phyloP scores from a whole-genome alignment of 2,329 filamentous ascomycete species.

The Phialocephala subalpina region DNA sequence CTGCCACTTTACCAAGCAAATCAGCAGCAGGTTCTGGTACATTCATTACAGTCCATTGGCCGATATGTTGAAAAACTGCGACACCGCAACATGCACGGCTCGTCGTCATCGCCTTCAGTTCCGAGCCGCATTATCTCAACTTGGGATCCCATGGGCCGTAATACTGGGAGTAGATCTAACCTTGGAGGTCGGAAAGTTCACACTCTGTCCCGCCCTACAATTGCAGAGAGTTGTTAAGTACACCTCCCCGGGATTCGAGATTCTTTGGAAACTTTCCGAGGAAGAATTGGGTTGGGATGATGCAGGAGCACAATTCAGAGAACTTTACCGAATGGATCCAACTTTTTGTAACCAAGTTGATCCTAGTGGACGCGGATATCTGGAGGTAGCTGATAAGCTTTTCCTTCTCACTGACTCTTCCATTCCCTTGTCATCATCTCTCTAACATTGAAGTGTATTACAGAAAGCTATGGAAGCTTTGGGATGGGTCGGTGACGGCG shows the following conservation, averaged over 20 bases:
- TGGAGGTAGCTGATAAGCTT: constrained; percentile 10
- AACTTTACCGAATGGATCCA: constrained; percentile 13
- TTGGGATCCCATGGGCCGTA: constrained; percentile 15
- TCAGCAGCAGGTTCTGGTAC: constrained; percentile 16
- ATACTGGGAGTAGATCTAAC: constrained; percentile 13
- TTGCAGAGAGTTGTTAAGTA: constrained; percentile 13
- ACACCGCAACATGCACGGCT: constrained; percentile 12
- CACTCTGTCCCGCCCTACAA: constrained; percentile 3
- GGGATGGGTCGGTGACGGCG: background rate
- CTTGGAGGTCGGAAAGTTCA: background rate
- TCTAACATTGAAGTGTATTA: constrained; percentile 7
- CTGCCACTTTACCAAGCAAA: constrained; percentile 14
- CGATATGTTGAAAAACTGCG: constrained; percentile 13
- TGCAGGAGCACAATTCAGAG: constrained; percentile 11
- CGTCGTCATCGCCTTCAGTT: constrained; percentile 14
- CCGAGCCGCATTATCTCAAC: constrained; percentile 12
- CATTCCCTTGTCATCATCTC: constrained; percentile 10
- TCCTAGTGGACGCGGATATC: constrained; percentile 14
- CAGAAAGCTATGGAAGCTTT: constrained; percentile 14
- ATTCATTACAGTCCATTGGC: constrained; percentile 13
- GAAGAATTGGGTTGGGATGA: constrained; percentile 14
- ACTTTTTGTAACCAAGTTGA: constrained; percentile 13
- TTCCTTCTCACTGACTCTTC: constrained; percentile 7
- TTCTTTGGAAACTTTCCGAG: constrained; percentile 13
- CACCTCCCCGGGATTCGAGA: constrained; percentile 10